These are phyloP conservation scores for Prototheca cutis DNA, from an alignment of 163 green algal genomes.

Conservation along the genomic window DNA sequence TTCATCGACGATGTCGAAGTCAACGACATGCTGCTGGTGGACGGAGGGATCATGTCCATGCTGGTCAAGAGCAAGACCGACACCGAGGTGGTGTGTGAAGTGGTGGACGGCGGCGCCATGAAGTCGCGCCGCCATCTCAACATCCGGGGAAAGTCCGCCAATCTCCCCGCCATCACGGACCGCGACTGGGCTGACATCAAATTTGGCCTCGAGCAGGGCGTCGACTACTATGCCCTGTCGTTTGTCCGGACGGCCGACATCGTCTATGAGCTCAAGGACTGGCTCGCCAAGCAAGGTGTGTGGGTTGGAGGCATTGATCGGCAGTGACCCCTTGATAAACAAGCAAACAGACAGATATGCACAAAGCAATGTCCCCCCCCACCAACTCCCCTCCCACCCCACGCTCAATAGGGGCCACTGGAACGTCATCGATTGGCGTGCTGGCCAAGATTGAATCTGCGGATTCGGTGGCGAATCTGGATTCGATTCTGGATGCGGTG, in stretches of 20 bases:
- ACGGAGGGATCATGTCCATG: constrained; percentile 73
- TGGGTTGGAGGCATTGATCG: no score
- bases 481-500: constrained; percentile 71
- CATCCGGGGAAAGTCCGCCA: constrained; percentile 79
- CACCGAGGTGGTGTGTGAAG: constrained; percentile 54
- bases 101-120: constrained; percentile 73
- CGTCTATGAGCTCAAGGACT: constrained; percentile 71
- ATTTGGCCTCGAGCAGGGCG: constrained; percentile 60
- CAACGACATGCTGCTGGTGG: constrained; percentile 71
- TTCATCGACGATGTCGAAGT: constrained; percentile 74
- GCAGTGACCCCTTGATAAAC: no score
- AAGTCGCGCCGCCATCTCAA: constrained; percentile 77
- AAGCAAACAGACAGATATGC: no score
- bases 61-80: constrained; percentile 43
- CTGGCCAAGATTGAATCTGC: constrained; percentile 84
- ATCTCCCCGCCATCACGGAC: constrained; percentile 81
- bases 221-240: constrained; percentile 57
- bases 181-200: constrained; percentile 75
- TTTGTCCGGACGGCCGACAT: constrained; percentile 56
- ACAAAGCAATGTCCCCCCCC: no score
- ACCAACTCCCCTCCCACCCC: no score
- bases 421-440: constrained; percentile 44
- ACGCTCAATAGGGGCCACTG: constrained; percentile 29
- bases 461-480: constrained; percentile 66
- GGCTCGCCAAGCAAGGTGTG: constrained; percentile 40